Conservation (phyloP, 257 asterid species). For the Capsicum chinense region DNA sequence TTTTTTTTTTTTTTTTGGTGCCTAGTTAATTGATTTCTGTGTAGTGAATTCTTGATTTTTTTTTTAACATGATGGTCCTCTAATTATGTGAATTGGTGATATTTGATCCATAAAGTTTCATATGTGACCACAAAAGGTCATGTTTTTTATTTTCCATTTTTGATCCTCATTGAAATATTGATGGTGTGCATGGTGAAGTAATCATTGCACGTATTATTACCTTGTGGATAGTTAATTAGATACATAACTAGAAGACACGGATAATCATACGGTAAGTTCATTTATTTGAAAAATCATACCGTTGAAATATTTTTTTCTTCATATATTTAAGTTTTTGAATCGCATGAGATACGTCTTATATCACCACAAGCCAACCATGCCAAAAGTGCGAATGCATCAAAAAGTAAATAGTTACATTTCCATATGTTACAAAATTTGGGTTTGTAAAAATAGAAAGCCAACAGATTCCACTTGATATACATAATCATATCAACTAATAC, state of each 20-base stretch:
- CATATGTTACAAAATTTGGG: neutral
- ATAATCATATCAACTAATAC: neutral
- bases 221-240: too few species aligned
- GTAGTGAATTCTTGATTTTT: neutral
- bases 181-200: too few species aligned
- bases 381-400: neutral
- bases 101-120: neutral
- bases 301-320: too few species aligned
- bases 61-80: neutral
- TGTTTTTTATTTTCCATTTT: neutral
- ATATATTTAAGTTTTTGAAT: too few species aligned
- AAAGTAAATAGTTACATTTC: neutral
- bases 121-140: neutral
- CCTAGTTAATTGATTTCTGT: neutral
- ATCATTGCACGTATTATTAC: too few species aligned
- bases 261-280: too few species aligned
- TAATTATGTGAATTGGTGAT: neutral
- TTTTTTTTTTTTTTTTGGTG: too few species aligned
- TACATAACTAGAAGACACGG: too few species aligned
- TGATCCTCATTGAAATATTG: too few species aligned
- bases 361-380: neutral
- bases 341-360: too few species aligned
- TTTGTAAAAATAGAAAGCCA: too few species aligned
- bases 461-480: neutral
- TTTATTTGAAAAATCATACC: too few species aligned